Percentiles rank a stretch among this genome's conserved stretches.
Conservation (phyloP, 116 monocot genomes). For the Trichopus zeylanicus region DNA sequence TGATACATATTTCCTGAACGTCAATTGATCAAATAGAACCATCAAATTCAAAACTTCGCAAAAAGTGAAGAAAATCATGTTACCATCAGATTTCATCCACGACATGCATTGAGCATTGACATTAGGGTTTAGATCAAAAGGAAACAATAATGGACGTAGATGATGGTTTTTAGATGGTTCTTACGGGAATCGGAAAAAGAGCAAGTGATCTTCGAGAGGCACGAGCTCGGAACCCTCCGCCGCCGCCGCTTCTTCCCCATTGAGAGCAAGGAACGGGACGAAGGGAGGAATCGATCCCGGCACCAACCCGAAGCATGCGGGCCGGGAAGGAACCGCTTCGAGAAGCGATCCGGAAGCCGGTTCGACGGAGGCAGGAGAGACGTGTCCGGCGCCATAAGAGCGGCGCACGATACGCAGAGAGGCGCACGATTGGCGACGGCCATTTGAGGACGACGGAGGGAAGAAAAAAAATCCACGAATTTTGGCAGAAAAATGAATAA, state of each 20-base stretch:
- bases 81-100: background rate
- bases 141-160: background rate
- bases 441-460: conserved; percentile 9
- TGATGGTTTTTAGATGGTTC: background rate
- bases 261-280: conserved; percentile 1
- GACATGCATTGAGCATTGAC: background rate
- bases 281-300: conserved; percentile 5
- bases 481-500: too few species aligned
- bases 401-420: conserved; percentile 37
- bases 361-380: background rate
- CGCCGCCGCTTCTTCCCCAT: conserved; percentile 11
- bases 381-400: conserved; percentile 14
- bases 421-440: conserved; percentile 41
- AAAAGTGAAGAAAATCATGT: background rate
- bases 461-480: too few species aligned
- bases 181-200: conserved; percentile 25
- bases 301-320: conserved; percentile 1
- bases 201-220: conserved; percentile 6
- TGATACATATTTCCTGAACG: too few species aligned
- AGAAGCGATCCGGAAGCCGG: background rate
- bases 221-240: background rate
- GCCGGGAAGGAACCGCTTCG: conserved; percentile 6
- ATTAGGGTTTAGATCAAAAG: conserved; percentile 1
- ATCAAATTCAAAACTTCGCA: background rate
- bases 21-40: too few species aligned